Base-by-base conservation (phyloP, 2,329 filamentous ascomycete species). In the Cladosporium sphaerospermum region DNA sequence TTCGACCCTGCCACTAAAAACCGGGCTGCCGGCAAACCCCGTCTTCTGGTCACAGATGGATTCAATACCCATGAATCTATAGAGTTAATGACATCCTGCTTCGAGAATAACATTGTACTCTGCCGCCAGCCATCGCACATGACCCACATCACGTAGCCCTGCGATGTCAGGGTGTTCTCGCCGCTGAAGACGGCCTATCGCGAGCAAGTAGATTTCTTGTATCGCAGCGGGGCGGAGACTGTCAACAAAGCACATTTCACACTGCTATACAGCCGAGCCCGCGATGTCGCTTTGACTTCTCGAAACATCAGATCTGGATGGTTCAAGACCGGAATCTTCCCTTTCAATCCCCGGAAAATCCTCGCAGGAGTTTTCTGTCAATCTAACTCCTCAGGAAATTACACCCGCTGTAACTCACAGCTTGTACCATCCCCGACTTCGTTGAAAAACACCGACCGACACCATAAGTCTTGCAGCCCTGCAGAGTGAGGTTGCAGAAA, bases 41-140 rank as follows among this genome's bases (percentile, higher is more conserved):
- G 46, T 6, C 3, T 49, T 23, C 34, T 49, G 11, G 18, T 49
- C 28, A 11, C 13, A 2, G 46, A 49, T 16, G 46, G 46, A 4
- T 49, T 49, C 34, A 33, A 33, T 9, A 49, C 46, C 9, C 46
- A 49, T n/a, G 46, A 49, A 18, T 19, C 46, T n/a, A 3, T 54
- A 16, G 36, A 62, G 31, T 56, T 68, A 45, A 43, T 63, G 51
- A 61, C 65, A 56, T 64, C 62, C 52, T 69, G 59, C 53, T 65
- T 66, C 45, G 53, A 63, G 46, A 66, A 70, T 46, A 65, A 66
- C 33, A 69, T 70, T 41, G 56, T 63, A 34, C 55, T 69, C n/a
- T 69, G 60, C 55, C 62, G 62, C 55, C 52, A 69, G 16, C 62
- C 64, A 43, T 60, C 60, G 41, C 58, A 63, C 49, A 57, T 60